Conservation (phyloP, 306 rosid species). For the Cercis canadensis region DNA sequence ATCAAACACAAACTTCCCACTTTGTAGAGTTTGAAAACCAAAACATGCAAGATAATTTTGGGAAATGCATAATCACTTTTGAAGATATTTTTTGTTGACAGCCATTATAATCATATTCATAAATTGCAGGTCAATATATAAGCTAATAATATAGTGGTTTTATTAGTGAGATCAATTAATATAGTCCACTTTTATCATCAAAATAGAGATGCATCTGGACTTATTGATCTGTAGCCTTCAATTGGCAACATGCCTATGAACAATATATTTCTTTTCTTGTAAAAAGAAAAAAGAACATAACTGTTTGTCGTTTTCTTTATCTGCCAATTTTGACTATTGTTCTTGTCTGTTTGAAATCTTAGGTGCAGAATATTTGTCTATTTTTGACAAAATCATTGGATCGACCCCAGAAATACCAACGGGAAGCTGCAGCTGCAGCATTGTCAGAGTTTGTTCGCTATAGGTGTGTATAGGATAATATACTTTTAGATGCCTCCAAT, state of each 20-base stretch:
- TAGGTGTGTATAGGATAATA: conserved; percentile 55
- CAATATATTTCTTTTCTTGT: too few species aligned
- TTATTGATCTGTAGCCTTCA: not conserved
- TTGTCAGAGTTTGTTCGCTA: conserved; percentile 90
- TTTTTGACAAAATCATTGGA: conserved; percentile 72
- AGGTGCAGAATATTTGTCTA: conserved; percentile 86
- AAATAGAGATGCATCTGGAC: too few species aligned
- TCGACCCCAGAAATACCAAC: conserved; percentile 79
- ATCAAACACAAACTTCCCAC: too few species aligned
- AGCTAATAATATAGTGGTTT: too few species aligned
- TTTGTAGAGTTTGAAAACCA: too few species aligned
- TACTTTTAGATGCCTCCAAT: conserved; percentile 25
- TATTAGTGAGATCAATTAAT: too few species aligned
- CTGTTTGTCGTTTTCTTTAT: conserved; percentile 24
- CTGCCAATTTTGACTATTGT: conserved; percentile 25
- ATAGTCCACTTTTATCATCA: too few species aligned
- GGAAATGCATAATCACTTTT: too few species aligned
- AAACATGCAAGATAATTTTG: too few species aligned
- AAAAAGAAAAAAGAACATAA: not conserved
- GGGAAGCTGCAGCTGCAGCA: conserved; percentile 98
- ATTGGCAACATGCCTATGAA: conserved; percentile 9
- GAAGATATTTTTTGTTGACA: too few species aligned
- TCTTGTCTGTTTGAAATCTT: conserved; percentile 32
- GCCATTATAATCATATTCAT: too few species aligned
- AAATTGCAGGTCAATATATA: too few species aligned